Percentiles rank a stretch among this genome's conserved stretches.
These are phyloP conservation scores for Cercospora citrullina DNA, from an alignment of 2,329 filamentous ascomycete genomes.

Conservation along the genomic window DNA sequence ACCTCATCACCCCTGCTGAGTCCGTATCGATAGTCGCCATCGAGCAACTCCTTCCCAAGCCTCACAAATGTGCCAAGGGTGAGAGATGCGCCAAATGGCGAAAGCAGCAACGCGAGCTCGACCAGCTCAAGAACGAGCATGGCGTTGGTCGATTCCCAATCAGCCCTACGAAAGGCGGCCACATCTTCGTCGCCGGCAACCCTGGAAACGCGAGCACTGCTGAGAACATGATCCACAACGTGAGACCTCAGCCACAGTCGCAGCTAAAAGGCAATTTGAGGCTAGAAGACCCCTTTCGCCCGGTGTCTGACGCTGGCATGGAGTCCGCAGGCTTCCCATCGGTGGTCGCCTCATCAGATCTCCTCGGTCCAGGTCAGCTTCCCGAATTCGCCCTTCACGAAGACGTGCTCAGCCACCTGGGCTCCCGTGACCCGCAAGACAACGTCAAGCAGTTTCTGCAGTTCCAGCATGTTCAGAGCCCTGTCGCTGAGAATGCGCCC, in stretches of 20 bases:
- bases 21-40: constrained; percentile 91
- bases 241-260: constrained; percentile 42
- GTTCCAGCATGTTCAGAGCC: constrained; percentile 70
- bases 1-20: constrained; percentile 74
- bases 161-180: constrained; percentile 61
- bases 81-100: constrained; percentile 81
- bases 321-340: constrained; percentile 56
- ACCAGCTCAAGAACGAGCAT: constrained; percentile 72
- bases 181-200: constrained; percentile 75
- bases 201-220: constrained; percentile 72
- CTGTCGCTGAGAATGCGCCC: constrained; percentile 54
- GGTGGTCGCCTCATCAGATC: constrained; percentile 85
- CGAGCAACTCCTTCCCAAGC: constrained; percentile 81
- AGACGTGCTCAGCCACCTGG: constrained; percentile 67
- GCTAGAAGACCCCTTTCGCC: constrained; percentile 51
- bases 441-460: constrained; percentile 88
- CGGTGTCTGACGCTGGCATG: constrained; percentile 64
- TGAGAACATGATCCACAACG: constrained; percentile 52
- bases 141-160: constrained; percentile 56
- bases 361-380: constrained; percentile 69
- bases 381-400: constrained; percentile 70
- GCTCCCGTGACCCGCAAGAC: constrained; percentile 79
- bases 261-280: constrained; percentile 17
- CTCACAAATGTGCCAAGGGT: constrained; percentile 81
- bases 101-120: constrained; percentile 75